Conservation (phyloP, 495 filamentous ascomycete genomes). For the Neurospora discreta region DNA sequence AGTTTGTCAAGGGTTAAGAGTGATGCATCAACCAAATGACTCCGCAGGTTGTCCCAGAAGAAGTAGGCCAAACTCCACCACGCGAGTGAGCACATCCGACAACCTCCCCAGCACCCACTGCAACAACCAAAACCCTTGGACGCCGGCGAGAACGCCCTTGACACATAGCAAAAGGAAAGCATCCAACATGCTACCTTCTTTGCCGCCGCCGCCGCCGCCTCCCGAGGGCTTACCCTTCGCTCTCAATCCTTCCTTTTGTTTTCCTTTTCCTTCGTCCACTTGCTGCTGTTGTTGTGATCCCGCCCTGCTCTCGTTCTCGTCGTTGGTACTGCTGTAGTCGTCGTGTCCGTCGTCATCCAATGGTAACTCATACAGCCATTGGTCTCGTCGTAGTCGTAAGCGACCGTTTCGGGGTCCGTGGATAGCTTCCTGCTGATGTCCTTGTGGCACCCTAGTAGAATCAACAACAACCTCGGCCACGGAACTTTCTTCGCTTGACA, state of each 20-base stretch:
- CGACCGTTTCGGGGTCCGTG: not conserved
- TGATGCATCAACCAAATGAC: not conserved
- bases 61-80: constrained; percentile 19
- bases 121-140: constrained; percentile 12
- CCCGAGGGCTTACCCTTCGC: not conserved
- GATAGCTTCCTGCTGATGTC: not conserved
- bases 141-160: constrained; percentile 14
- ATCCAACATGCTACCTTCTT: constrained; percentile 2
- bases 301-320: not conserved
- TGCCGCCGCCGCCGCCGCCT: not conserved
- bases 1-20: not conserved
- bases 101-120: constrained; percentile 15
- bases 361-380: not conserved
- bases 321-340: not conserved
- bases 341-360: not conserved
- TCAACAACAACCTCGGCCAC: not conserved
- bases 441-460: not conserved
- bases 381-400: not conserved
- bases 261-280: not conserved
- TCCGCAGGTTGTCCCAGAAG: constrained; percentile 3
- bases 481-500: not conserved
- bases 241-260: not conserved
- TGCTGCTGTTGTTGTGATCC: not conserved
- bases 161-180: constrained; percentile 18
- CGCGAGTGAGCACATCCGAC: constrained; percentile 15